Conservation (phyloP, 176 grass and related monocot species). For the Carex littledalei region DNA sequence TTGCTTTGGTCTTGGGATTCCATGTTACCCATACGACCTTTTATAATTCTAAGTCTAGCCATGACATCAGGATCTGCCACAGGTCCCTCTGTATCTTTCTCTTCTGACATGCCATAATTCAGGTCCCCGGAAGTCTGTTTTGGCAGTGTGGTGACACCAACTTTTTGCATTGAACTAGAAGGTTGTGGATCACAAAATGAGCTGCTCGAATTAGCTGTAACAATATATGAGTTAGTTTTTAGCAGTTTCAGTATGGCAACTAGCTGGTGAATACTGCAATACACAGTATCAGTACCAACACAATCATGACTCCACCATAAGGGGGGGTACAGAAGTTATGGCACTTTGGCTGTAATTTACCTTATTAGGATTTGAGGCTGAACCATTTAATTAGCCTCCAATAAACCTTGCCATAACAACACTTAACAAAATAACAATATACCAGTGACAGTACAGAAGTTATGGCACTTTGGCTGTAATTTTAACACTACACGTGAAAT, state of each 20-base stretch:
- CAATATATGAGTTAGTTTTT: not conserved
- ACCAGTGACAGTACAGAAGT: not conserved
- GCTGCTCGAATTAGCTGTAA: constrained; percentile 26
- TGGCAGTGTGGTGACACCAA: not conserved
- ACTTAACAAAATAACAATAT: not conserved
- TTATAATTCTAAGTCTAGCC: constrained; percentile 37
- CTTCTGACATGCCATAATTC: not conserved
- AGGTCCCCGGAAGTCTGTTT: not conserved
- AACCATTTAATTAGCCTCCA: not conserved
- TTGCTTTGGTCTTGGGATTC: not conserved
- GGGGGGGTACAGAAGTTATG: not conserved
- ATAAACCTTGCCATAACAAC: not conserved
- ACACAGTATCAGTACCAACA: not conserved
- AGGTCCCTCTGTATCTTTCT: not conserved
- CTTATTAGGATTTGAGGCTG: not conserved
- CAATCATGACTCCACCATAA: not conserved
- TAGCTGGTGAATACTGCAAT: not conserved
- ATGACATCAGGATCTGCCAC: constrained; percentile 34
- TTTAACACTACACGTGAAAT: no score
- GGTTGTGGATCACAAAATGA: not conserved
- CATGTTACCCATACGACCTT: constrained; percentile 20
- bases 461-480: no score
- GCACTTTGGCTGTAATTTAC: not conserved
- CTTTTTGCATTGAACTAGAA: constrained; percentile 3
- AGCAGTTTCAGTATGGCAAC: not conserved